phyloP scores from a whole-genome alignment of 106 monocot species.

The Dioscorea zingiberensis region DNA sequence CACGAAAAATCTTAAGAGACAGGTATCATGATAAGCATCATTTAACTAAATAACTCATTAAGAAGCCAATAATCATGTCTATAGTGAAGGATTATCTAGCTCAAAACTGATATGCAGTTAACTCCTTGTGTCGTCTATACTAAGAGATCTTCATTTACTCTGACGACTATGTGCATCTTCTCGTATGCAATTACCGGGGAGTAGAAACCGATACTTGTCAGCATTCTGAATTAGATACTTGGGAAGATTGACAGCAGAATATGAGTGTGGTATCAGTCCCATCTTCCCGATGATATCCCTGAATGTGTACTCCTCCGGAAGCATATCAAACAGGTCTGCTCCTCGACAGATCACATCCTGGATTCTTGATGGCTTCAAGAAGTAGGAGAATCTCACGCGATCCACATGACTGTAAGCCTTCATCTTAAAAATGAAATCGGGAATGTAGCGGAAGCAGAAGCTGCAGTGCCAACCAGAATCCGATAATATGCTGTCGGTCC shows the following conservation, averaged over 20 bases:
- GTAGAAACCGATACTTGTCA: conserved; percentile 40
- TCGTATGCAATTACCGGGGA: conserved; percentile 27
- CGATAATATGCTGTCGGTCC: conserved; percentile 50
- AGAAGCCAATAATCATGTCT: no score
- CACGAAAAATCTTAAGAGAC: no score
- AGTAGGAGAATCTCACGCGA: conserved; percentile 41
- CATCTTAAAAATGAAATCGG: conserved; percentile 85
- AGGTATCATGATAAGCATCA: no score
- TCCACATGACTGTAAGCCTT: conserved; percentile 88
- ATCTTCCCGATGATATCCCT: conserved; percentile 56
- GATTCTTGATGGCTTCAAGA: conserved; percentile 43
- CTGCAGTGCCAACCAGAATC: conserved; percentile 96
- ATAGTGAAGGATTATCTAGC: no score
- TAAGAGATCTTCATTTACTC: no score
- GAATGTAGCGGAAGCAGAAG: conserved; percentile 72
- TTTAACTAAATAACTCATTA: no score
- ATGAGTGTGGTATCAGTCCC: conserved; percentile 50
- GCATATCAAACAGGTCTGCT: conserved; percentile 76
- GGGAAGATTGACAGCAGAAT: conserved; percentile 57
- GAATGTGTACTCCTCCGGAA: conserved; percentile 74
- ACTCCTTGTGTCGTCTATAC: no score
- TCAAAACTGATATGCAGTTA: no score
- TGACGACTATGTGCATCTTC: no score
- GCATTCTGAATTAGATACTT: conserved; percentile 41
- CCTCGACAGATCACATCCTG: conserved; percentile 72